phyloP scores from a whole-genome alignment of 1,284 basidiomycete genomes.

The Cryptococcus sp. region DNA sequence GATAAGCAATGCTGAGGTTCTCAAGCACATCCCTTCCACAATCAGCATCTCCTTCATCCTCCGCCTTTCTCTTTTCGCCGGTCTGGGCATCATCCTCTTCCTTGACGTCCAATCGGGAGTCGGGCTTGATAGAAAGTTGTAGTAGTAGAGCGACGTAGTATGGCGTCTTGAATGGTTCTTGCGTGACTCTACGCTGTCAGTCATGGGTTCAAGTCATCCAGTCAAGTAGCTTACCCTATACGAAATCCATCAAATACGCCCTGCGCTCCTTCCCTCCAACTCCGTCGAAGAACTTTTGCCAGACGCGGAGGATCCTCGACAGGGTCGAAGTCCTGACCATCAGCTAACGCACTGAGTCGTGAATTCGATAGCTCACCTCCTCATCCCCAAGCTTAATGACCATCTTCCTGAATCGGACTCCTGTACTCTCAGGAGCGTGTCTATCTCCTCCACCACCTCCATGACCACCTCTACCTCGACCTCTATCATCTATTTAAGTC shows the following conservation, averaged over 20 bases:
- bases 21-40: constrained; percentile 66
- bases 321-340: constrained; percentile 24
- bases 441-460: constrained; percentile 22
- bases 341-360: too few species aligned
- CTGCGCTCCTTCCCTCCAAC: constrained; percentile 58
- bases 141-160: constrained; percentile 79
- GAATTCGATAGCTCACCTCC: constrained; percentile 57
- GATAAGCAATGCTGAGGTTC: constrained; percentile 82
- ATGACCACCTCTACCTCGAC: constrained; percentile 16
- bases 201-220: neutral
- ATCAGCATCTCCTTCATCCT: constrained; percentile 7
- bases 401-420: constrained; percentile 63
- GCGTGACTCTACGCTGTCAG: constrained; percentile 57
- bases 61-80: constrained; percentile 20
- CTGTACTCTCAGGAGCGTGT: constrained; percentile 59
- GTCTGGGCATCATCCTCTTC: constrained; percentile 29
- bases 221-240: constrained; percentile 56
- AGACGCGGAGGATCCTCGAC: constrained; percentile 69
- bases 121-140: constrained; percentile 55
- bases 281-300: constrained; percentile 60
- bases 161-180: constrained; percentile 87
- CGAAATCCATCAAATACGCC: constrained; percentile 65
- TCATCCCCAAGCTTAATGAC: constrained; percentile 72
- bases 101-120: constrained; percentile 34
- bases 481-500: neutral